A percentile compares a stretch with the other conserved stretches of the same genome.
Conservation (phyloP, 2,329 filamentous ascomycete species). For the Colletotrichum tamarilloi region DNA sequence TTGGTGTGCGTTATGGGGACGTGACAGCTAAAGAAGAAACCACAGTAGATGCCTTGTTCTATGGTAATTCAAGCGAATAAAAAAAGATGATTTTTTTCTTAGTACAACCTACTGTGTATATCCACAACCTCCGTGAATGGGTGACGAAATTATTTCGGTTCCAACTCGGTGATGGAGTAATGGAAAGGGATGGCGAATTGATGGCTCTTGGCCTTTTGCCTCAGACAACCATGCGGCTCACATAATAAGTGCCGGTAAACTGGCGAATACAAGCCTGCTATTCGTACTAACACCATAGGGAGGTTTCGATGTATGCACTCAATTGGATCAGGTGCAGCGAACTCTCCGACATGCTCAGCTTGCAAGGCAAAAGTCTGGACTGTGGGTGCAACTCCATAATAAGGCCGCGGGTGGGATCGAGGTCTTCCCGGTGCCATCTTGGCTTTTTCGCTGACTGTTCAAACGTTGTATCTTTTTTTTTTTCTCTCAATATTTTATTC, state of each 20-base stretch:
- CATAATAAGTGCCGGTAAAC: background rate
- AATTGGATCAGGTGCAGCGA: background rate
- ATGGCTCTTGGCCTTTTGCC: background rate
- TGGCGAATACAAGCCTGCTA: background rate
- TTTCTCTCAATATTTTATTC: background rate
- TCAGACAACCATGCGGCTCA: background rate
- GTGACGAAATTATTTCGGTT: conserved; percentile 26
- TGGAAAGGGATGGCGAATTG: background rate
- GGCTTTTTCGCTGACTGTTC: background rate
- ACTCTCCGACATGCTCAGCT: background rate
- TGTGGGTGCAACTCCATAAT: conserved; percentile 1
- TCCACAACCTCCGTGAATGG: background rate
- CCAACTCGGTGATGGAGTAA: conserved; percentile 15
- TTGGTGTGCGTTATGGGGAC: background rate
- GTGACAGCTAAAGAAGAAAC: background rate
- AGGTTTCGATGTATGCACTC: background rate
- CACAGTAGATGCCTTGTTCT: background rate
- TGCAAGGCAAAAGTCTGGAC: background rate
- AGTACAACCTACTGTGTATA: background rate
- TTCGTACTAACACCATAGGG: background rate
- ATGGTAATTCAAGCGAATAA: background rate
- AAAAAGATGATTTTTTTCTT: background rate
- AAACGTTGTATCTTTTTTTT: background rate
- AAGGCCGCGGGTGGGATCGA: background rate
- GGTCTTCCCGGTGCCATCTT: background rate